Conservation (phyloP, 2,329 filamentous ascomycete species). For the Sporothrix brasiliensis region DNA sequence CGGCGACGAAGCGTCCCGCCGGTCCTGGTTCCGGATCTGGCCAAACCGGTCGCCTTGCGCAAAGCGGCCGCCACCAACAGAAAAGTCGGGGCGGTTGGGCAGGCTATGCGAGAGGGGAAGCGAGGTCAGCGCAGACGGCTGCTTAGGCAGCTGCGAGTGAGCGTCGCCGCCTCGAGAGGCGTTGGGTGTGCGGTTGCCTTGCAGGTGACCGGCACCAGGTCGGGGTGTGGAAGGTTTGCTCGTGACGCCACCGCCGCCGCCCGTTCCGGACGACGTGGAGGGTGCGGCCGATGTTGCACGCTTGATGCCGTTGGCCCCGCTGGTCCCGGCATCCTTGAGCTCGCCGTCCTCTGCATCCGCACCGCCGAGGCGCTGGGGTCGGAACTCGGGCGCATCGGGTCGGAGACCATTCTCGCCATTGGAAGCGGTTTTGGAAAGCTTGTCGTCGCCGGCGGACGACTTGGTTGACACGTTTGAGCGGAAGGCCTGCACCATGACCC, state of each 20-base stretch:
- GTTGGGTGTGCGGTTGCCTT: slow-evolving; percentile 1
- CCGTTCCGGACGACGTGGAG: background rate
- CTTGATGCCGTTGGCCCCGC: slow-evolving; percentile 37
- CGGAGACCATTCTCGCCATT: slow-evolving; percentile 52
- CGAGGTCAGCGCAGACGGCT: slow-evolving; percentile 44
- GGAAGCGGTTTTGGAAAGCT: slow-evolving; percentile 31
- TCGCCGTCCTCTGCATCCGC: slow-evolving; percentile 72
- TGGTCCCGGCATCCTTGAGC: slow-evolving; percentile 57
- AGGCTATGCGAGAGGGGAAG: slow-evolving; percentile 40
- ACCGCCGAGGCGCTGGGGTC: slow-evolving; percentile 49
- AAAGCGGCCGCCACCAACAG: slow-evolving; percentile 35
- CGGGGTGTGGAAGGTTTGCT: slow-evolving; percentile 41
- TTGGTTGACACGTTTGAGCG: slow-evolving; percentile 54
- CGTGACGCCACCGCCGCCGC: slow-evolving; percentile 8
- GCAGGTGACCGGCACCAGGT: slow-evolving; percentile 36
- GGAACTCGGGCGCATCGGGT: slow-evolving; percentile 66
- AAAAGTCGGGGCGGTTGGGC: slow-evolving; percentile 41
- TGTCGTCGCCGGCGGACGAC: slow-evolving; percentile 30
- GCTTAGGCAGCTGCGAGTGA: slow-evolving; percentile 35
- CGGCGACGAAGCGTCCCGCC: slow-evolving; percentile 30
- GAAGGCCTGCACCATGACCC: slow-evolving; percentile 76
- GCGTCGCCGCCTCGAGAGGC: slow-evolving; percentile 4
- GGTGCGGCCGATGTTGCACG: background rate
- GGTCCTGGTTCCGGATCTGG: slow-evolving; percentile 37
- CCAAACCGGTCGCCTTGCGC: slow-evolving; percentile 37